Percentiles rank a stretch among this genome's conserved stretches.
Conservation (phyloP, 768 basidiomycete genomes). For the Mycena olivaceomarginata region DNA sequence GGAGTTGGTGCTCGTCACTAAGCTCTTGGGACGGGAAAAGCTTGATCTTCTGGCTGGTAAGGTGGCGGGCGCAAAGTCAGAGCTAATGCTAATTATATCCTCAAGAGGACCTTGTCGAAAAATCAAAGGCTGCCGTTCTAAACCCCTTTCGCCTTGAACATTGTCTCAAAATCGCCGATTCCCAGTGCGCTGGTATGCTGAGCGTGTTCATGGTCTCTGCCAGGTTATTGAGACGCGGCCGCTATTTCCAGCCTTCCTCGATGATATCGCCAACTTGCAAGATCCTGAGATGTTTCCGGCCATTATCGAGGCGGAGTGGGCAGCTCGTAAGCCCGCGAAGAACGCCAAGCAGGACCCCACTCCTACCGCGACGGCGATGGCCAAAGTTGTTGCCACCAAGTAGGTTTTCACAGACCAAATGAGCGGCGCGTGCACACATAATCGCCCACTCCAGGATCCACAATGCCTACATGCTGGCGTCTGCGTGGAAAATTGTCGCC, state of each 20-base stretch:
- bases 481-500: constrained; percentile 86
- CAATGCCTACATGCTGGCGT: constrained; percentile 89
- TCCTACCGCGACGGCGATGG: constrained; percentile 70
- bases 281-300: constrained; percentile 79
- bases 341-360: constrained; percentile 53
- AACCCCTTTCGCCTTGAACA: constrained; percentile 79
- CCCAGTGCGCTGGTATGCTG: constrained; percentile 81
- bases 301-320: constrained; percentile 74
- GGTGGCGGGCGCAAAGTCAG: constrained; percentile 42
- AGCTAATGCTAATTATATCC: constrained; percentile 39
- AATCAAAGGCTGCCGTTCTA: constrained; percentile 74
- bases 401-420: constrained; percentile 49
- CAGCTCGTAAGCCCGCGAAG: constrained; percentile 65
- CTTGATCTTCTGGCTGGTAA: constrained; percentile 86
- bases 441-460: constrained; percentile 73
- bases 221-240: constrained; percentile 7
- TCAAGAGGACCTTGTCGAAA: constrained; percentile 81
- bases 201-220: constrained; percentile 19
- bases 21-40: constrained; percentile 86
- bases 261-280: constrained; percentile 80
- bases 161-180: constrained; percentile 81
- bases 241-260: constrained; percentile 72
- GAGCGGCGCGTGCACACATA: constrained; percentile 18
- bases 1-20: constrained; percentile 74
- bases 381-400: constrained; percentile 77